These are phyloP conservation scores for Annulohypoxylon bovei DNA, from an alignment of 495 filamentous ascomycete genomes.

Conservation along the genomic window DNA sequence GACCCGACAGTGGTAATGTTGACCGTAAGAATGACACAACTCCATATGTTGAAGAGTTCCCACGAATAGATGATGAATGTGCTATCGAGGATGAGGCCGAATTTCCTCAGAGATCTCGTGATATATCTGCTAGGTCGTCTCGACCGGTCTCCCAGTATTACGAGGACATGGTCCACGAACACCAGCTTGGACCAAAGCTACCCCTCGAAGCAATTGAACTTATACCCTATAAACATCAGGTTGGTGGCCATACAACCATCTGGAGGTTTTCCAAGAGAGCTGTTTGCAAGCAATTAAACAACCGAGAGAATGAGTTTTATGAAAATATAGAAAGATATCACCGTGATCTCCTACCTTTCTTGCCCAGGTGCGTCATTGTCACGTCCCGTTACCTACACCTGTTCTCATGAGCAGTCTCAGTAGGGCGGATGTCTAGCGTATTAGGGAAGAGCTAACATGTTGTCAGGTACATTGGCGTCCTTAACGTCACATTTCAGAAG, in stretches of 20 bases:
- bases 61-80: conserved; percentile 49
- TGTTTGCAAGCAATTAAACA: conserved; percentile 97
- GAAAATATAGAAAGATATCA: conserved; percentile 92
- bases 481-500: conserved; percentile 97
- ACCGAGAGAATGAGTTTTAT: conserved; percentile 97
- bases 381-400: conserved; percentile 6
- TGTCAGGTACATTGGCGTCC: conserved; percentile 89
- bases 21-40: conserved; percentile 46
- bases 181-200: conserved; percentile 59
- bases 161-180: conserved; percentile 59
- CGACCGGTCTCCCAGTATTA: conserved; percentile 51
- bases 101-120: conserved; percentile 43
- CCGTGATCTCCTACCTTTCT: conserved; percentile 86
- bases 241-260: conserved; percentile 94
- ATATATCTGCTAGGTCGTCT: conserved; percentile 48
- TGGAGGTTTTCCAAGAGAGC: conserved; percentile 95
- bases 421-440: not conserved
- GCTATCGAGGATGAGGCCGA: conserved; percentile 52
- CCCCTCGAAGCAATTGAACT: conserved; percentile 93
- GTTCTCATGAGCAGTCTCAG: not conserved
- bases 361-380: conserved; percentile 79
- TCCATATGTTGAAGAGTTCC: conserved; percentile 42
- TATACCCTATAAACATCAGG: conserved; percentile 96
- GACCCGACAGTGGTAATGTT: conserved; percentile 41
- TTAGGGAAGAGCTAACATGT: conserved; percentile 31